Evolutionary conservation across 495 filamentous ascomycete genomes (phyloP), one percentile per base, ranked within the genome.

Genomic region (Letharia columbiana): DNA sequence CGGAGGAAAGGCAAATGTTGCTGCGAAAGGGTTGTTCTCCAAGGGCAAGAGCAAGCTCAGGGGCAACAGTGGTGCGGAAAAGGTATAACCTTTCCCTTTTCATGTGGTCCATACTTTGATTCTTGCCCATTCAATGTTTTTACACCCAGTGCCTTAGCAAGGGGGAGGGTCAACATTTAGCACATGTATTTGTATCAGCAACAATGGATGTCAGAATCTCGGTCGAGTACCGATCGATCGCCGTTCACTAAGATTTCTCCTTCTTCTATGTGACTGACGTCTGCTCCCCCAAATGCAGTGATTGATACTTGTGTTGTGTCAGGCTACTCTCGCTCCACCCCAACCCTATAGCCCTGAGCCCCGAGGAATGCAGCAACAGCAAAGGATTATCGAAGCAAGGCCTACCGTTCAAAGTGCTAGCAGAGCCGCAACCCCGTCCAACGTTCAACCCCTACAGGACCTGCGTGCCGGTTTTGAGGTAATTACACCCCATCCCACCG

Each of bases 31-130:
- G 41, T 73, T 96, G 61, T 87, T 96, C 74, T 89, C 86, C 66
- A 94, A 93, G 73, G 91, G 92, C 47, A 89, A 87, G 75, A 94
- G 82, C 75, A 92, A 89, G 74, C 84, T 94, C 72, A 84, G 85
- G 64, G 81, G 73, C 67, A 80, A 80, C 49, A 87, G 87, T 69
- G 78, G 77, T 39, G 72, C 72, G 60, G 89, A 92, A 72, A 94
- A 93, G 89, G 90, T 91, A 86, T 82, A 69, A 84, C 81, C 77
- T 82, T 77, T 66, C 62, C 45, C 23, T 37, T 73, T 78, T 77
- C 74, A 64, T 65, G 58, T 61, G 58, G 61, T 66, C 66, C 69
- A 66, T 66, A 45, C 9, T 61, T 62, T n/a, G 41, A 15, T 39
- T 44, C 45, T 63, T 47, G 41, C 54, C 61, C 41, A 57, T 63